Base-by-base conservation (phyloP, 257 asterid genomes). In the Striga asiatica region DNA sequence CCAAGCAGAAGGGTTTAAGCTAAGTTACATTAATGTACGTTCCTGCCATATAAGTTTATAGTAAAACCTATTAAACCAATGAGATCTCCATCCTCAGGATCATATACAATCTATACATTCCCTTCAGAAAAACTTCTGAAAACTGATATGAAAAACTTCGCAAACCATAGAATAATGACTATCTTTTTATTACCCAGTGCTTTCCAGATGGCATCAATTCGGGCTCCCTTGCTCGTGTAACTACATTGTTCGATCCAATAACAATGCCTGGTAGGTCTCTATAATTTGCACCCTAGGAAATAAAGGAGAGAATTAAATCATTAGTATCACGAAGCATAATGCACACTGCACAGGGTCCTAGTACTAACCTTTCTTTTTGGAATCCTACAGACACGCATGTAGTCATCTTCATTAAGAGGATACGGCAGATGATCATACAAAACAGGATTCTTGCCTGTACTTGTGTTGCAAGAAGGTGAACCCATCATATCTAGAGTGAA, bases 241-340 rank as follows among this genome's bases (percentile, higher is more conserved):
- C 68, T 16, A 8, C 70, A 66, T 74, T 71, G 64, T 59, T 55
- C 3, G 65, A 0, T 43, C 82, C 68, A 62, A 77, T 57, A 53
- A 62, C 58, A 34, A 74, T 60, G 61, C 83, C 80, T 18, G 80
- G 76, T 56, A 77, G 75, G 73, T 77, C 78, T 64, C 78, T 71
- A 62, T 57, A 71, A 63, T 54, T 57, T 58, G 83, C 80, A 31
- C 80, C 83, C 83, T 77, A 70, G 42, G 50, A 56, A 66, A 47
- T 52, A 64, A 47, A 58, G 61, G 48, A 27, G 29, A 53, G 20
- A 61, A 43, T 72, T 64, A 74, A 14, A 27, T 27, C 22, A 43
- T 11, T 41, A 14, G 49, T 34, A 61, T 35, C 60, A 67, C 12
- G 68, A 56, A 39, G 23, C 58, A 24, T 48, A 37, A 49, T 27